phyloP scores from a whole-genome alignment of 2,329 filamentous ascomycete genomes.

The Trichoderma brevicompactum region DNA sequence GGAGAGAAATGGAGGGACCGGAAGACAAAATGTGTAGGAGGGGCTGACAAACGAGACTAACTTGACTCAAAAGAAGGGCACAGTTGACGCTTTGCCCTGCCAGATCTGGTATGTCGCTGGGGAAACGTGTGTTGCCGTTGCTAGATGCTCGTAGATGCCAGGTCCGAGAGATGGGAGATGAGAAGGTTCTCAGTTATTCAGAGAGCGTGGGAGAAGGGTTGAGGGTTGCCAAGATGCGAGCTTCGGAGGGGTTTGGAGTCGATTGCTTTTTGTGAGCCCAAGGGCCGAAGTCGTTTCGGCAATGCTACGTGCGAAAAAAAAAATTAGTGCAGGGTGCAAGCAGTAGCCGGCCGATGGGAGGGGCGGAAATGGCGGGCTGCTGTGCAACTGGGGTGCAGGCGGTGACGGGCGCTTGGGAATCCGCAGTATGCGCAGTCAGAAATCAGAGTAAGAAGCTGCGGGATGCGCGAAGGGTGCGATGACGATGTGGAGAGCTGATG shows the following conservation, averaged over 20 bases:
- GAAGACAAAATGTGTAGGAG: constrained; percentile 15
- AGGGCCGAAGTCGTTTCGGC: constrained; percentile 21
- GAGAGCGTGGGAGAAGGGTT: not conserved
- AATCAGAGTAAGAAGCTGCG: not conserved
- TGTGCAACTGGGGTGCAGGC: constrained; percentile 32
- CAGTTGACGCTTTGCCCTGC: constrained; percentile 6
- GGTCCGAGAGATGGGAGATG: not conserved
- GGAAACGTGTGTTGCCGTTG: not conserved
- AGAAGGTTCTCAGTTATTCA: not conserved
- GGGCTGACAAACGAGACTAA: constrained; percentile 27
- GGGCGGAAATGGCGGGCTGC: constrained; percentile 30
- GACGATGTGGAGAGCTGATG: constrained; percentile 22
- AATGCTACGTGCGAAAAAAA: constrained; percentile 9
- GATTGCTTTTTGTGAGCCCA: constrained; percentile 29
- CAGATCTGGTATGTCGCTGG: not conserved
- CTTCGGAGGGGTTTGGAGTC: constrained; percentile 25
- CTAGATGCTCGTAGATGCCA: not conserved
- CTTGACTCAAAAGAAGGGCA: constrained; percentile 24
- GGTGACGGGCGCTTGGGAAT: constrained; percentile 33
- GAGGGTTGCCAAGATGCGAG: constrained; percentile 16
- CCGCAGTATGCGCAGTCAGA: constrained; percentile 27
- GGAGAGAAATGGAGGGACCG: constrained; percentile 19
- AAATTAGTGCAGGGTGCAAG: constrained; percentile 17
- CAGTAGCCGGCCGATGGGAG: constrained; percentile 16
- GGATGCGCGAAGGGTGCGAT: constrained; percentile 14